Evolutionary conservation across 352 stramenopile species (phyloP).

Genomic region (Phytophthora sp.): DNA sequence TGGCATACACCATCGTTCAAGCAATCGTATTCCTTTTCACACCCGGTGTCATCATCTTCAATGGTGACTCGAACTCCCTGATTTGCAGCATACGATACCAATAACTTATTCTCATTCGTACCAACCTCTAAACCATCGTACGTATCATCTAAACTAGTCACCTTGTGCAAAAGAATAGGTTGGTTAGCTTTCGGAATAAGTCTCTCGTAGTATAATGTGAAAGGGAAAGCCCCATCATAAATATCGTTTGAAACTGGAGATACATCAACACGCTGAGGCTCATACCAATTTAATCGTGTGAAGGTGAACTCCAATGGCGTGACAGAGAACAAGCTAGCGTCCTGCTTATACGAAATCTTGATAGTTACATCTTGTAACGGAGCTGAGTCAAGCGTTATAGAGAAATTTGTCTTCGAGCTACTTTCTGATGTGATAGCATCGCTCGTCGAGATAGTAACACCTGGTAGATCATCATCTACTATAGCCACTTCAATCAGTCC

Average conservation of each 20-base stretch:
- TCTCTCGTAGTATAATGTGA: conserved; percentile 56
- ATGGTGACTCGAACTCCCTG: conserved; percentile 57
- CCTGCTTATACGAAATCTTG: conserved; percentile 46
- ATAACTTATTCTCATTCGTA: conserved; percentile 47
- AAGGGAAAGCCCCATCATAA: conserved; percentile 57
- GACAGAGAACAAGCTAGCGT: conserved; percentile 45
- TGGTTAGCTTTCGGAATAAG: conserved; percentile 61
- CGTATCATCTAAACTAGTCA: conserved; percentile 39
- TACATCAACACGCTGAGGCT: conserved; percentile 54
- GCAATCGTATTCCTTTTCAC: conserved; percentile 61
- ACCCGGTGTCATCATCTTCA: conserved; percentile 75
- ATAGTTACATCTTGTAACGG: conserved; percentile 55
- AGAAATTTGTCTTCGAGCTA: conserved; percentile 43
- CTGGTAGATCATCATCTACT: conserved; percentile 73
- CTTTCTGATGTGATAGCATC: conserved; percentile 56
- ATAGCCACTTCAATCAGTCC: conserved; percentile 43
- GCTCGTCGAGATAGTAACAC: conserved; percentile 54
- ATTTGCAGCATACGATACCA: conserved; percentile 31
- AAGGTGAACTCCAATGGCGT: conserved; percentile 54
- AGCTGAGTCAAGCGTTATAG: conserved; percentile 65
- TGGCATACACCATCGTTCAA: conserved; percentile 52
- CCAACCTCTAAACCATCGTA: conserved; percentile 61
- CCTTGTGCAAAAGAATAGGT: conserved; percentile 45
- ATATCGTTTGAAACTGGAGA: conserved; percentile 48
- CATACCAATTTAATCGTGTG: conserved; percentile 53